Evolutionary conservation across 2,329 filamentous ascomycete species (phyloP).

Genomic region (Venturia oleaginea): DNA sequence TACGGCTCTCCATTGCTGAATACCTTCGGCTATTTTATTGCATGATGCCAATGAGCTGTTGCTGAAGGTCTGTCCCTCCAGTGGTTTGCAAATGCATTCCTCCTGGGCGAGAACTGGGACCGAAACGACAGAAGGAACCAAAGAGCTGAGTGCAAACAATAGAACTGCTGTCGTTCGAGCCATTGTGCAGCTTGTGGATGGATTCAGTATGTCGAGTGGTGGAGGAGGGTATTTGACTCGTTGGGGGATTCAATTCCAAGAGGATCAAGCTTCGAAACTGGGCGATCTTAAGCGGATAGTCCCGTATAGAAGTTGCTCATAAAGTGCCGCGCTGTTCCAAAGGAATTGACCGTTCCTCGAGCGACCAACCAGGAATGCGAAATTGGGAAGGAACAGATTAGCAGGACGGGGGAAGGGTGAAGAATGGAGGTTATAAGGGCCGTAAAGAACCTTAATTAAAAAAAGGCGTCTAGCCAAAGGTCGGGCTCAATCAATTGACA

Average conservation of each 20-base stretch:
- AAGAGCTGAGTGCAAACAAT: background rate
- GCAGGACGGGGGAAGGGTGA: background rate
- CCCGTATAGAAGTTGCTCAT: background rate
- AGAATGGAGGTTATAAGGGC: background rate
- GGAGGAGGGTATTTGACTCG: background rate
- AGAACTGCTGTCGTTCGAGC: background rate
- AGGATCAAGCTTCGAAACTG: background rate
- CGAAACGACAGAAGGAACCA: constrained; percentile 1
- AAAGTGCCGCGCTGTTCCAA: background rate
- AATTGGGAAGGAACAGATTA: background rate
- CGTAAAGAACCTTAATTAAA: background rate
- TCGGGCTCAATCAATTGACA: background rate
- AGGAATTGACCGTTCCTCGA: background rate
- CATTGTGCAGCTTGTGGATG: background rate
- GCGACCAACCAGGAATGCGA: background rate
- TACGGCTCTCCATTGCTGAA: constrained; percentile 8
- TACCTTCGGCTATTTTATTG: background rate
- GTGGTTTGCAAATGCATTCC: constrained; percentile 9
- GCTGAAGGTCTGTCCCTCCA: background rate
- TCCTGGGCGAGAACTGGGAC: constrained; percentile 7
- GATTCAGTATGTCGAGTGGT: too few relatives aligned
- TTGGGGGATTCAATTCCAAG: background rate
- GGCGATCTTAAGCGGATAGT: background rate
- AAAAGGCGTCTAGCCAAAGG: background rate
- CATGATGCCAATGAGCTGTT: constrained; percentile 8